Evolutionary conservation across 257 asterid genomes (phyloP).

Genomic region (Nicotiana obtusifolia): DNA sequence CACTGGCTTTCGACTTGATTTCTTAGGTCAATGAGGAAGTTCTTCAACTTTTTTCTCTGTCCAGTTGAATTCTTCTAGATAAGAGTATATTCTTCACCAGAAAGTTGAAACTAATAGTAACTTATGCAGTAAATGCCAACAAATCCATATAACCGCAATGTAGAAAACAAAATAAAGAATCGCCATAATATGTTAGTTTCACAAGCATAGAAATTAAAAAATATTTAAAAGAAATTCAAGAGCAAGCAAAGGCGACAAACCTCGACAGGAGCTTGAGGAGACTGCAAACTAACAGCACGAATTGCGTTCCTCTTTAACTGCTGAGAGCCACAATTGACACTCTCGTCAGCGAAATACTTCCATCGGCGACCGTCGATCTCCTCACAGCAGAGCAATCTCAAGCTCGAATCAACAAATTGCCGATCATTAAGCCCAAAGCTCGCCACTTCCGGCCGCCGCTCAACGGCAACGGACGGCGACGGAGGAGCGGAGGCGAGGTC

Average conservation of each 20-base stretch:
- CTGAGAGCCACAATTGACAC: conserved; percentile 25
- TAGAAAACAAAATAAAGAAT: not conserved
- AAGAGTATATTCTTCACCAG: not conserved
- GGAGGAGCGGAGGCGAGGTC: conserved; percentile 83
- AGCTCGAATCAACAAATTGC: conserved; percentile 60
- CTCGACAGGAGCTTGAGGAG: conserved; percentile 68
- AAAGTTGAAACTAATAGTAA: not conserved
- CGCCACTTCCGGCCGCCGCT: conserved; percentile 24
- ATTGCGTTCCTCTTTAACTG: conserved; percentile 57
- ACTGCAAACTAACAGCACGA: conserved; percentile 70
- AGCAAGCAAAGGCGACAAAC: conserved; percentile 30
- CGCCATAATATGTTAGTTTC: too few relatives aligned
- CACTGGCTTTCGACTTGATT: not conserved
- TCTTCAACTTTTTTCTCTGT: not conserved
- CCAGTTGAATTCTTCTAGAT: not conserved
- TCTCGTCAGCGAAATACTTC: conserved; percentile 64
- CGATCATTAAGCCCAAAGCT: conserved; percentile 57
- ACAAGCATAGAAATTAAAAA: too few relatives aligned
- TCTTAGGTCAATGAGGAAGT: not conserved
- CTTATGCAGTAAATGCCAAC: not conserved
- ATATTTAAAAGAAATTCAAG: not conserved
- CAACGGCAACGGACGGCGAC: conserved; percentile 25
- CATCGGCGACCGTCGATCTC: conserved; percentile 88
- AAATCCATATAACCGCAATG: not conserved
- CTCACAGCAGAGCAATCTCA: conserved; percentile 81